These are phyloP conservation scores for Flaveria robusta DNA, from an alignment of 129 eudicot species.

Conservation along the genomic window DNA sequence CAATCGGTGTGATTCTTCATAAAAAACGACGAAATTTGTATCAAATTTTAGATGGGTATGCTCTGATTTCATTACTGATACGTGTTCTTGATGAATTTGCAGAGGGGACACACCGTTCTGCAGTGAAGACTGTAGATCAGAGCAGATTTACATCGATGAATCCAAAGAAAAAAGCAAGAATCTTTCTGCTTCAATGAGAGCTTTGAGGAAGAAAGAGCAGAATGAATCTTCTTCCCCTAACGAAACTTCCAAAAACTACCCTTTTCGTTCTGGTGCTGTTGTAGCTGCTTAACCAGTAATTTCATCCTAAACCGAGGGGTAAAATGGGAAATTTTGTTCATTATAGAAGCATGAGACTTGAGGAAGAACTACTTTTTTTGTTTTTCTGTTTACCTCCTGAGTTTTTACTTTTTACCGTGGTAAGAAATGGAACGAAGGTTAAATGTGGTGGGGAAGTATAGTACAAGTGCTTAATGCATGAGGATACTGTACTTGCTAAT, in stretches of 20 bases:
- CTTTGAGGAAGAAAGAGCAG: constrained; percentile 63
- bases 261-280: constrained; percentile 57
- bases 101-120: constrained; percentile 78
- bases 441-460: constrained; percentile 1
- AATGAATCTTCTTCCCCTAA: constrained; percentile 47
- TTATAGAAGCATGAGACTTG: constrained; percentile 28
- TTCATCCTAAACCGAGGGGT: constrained; percentile 8
- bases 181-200: constrained; percentile 52
- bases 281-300: constrained; percentile 53
- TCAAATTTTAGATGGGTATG: background rate
- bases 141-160: constrained; percentile 64
- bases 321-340: constrained; percentile 16
- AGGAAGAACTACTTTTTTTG: constrained; percentile 6
- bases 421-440: constrained; percentile 25
- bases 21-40: background rate
- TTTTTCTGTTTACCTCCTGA: background rate
- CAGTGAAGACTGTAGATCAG: constrained; percentile 65
- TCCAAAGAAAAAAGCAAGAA: constrained; percentile 53
- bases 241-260: constrained; percentile 45
- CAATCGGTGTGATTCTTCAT: background rate
- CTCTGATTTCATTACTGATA: constrained; percentile 11
- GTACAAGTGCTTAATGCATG: constrained; percentile 14
- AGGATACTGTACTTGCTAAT: background rate
- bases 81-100: constrained; percentile 13
- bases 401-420: constrained; percentile 41